phyloP scores from a whole-genome alignment of 2,329 filamentous ascomycete genomes.

The Boeremia exigua region DNA sequence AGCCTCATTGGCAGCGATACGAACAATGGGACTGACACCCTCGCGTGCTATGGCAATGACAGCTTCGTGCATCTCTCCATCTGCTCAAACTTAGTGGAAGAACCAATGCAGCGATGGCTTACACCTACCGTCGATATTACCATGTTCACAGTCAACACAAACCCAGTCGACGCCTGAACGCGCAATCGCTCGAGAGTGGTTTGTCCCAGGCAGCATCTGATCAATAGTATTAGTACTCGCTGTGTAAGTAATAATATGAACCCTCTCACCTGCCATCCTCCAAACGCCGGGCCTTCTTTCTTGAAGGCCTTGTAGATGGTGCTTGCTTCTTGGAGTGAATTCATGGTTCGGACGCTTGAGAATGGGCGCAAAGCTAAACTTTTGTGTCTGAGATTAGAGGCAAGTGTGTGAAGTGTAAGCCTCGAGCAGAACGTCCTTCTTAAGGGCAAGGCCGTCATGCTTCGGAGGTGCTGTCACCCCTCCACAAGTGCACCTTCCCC shows the following conservation, averaged over 20 bases:
- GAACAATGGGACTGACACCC: slow-evolving; percentile 53
- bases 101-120: neutral
- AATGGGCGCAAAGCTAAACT: neutral
- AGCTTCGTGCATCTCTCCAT: slow-evolving; percentile 62
- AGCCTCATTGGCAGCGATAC: slow-evolving; percentile 62
- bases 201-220: slow-evolving; percentile 60
- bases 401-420: neutral
- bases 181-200: slow-evolving; percentile 60
- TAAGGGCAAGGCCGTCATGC: slow-evolving; percentile 16
- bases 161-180: slow-evolving; percentile 62
- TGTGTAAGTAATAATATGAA: neutral
- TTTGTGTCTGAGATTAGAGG: neutral
- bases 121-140: slow-evolving; percentile 59
- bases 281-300: slow-evolving; percentile 58
- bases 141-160: slow-evolving; percentile 62
- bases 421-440: neutral
- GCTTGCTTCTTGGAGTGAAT: slow-evolving; percentile 61
- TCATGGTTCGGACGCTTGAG: slow-evolving; percentile 34
- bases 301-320: slow-evolving; percentile 59
- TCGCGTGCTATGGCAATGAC: slow-evolving; percentile 57
- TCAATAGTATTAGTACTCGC: neutral
- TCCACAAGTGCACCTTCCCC: slow-evolving; percentile 21
- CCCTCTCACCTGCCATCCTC: slow-evolving; percentile 61
- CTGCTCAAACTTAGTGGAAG: slow-evolving; percentile 31
- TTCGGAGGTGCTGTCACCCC: slow-evolving; percentile 13